Percentiles rank a stretch among this genome's conserved stretches.
Evolutionary conservation across 2,329 filamentous ascomycete genomes (phyloP).

Genomic region (Allantophomopsis cytisporea): DNA sequence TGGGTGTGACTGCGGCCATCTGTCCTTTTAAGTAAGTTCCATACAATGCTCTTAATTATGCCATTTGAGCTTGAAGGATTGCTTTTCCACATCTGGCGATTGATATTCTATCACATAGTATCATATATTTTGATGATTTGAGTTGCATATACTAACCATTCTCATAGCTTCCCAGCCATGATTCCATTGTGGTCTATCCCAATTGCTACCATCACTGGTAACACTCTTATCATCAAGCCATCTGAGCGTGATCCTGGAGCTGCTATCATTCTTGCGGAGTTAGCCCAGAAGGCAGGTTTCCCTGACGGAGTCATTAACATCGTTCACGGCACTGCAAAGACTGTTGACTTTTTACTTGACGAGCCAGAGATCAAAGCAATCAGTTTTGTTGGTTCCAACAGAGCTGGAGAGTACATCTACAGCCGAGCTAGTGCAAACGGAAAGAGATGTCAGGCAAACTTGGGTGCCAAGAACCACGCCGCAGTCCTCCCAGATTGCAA

Average conservation of each 20-base stretch:
- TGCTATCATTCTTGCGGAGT: slow-evolving; percentile 73
- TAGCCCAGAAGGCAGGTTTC: slow-evolving; percentile 69
- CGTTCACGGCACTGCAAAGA: slow-evolving; percentile 66
- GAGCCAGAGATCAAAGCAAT: slow-evolving; percentile 77
- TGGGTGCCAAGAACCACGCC: slow-evolving; percentile 82
- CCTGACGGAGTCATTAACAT: slow-evolving; percentile 73
- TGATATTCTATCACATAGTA: background rate
- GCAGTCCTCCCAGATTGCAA: slow-evolving; percentile 76
- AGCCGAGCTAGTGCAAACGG: slow-evolving; percentile 66
- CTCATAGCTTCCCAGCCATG: slow-evolving; percentile 62
- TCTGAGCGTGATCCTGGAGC: slow-evolving; percentile 77
- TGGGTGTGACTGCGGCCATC: slow-evolving; percentile 72
- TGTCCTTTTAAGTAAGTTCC: slow-evolving; percentile 53
- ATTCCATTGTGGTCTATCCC: slow-evolving; percentile 87
- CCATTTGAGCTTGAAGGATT: too few relatives aligned
- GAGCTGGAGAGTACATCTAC: slow-evolving; percentile 82
- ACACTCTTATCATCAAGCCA: slow-evolving; percentile 75
- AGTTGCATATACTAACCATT: too few relatives aligned
- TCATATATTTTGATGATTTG: too few relatives aligned
- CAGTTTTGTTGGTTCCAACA: slow-evolving; percentile 77
- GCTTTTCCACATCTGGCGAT: too few relatives aligned
- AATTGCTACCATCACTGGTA: slow-evolving; percentile 71
- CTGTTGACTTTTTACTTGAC: slow-evolving; percentile 78
- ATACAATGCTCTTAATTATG: too few relatives aligned
- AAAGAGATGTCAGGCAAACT: slow-evolving; percentile 78